A percentile compares a stretch with the other conserved stretches of the same genome.
Evolutionary conservation across 345 rosid genomes (phyloP).

Genomic region (Viola odorata): DNA sequence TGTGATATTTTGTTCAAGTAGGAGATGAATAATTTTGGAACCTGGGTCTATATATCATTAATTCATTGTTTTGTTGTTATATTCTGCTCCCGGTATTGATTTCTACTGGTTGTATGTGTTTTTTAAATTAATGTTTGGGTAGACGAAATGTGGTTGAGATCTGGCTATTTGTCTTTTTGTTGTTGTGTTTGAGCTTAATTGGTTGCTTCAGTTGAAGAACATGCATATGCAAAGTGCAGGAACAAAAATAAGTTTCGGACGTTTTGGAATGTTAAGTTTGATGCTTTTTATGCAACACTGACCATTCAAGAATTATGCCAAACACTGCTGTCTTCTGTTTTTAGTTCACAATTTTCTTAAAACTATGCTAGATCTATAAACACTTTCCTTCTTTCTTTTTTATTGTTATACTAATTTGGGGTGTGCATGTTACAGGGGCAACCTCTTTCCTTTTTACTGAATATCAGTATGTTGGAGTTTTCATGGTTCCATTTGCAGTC

Average conservation of each 20-base stretch:
- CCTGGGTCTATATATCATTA: neutral
- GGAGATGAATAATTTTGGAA: neutral
- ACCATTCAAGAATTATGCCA: neutral
- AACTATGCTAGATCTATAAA: conserved; percentile 1
- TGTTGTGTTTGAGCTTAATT: neutral
- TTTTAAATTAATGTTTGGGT: neutral
- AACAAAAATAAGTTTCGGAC: neutral
- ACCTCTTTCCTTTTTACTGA: conserved; percentile 29
- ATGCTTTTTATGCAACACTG: neutral
- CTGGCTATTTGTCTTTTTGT: neutral
- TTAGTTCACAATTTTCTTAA: neutral
- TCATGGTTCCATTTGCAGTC: conserved; percentile 29
- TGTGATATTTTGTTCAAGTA: too few species aligned
- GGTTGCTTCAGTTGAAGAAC: neutral
- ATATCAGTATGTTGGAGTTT: conserved; percentile 28
- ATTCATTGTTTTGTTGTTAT: neutral
- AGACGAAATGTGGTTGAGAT: neutral
- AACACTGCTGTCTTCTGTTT: neutral
- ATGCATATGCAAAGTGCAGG: neutral
- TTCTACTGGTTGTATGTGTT: neutral
- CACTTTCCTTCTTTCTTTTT: neutral
- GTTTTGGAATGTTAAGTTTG: neutral
- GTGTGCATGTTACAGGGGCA: conserved; percentile 18
- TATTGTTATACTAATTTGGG: neutral
- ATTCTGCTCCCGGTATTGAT: neutral